Conservation (phyloP, 2,329 filamentous ascomycete genomes). For the Diaporthe sp. region DNA sequence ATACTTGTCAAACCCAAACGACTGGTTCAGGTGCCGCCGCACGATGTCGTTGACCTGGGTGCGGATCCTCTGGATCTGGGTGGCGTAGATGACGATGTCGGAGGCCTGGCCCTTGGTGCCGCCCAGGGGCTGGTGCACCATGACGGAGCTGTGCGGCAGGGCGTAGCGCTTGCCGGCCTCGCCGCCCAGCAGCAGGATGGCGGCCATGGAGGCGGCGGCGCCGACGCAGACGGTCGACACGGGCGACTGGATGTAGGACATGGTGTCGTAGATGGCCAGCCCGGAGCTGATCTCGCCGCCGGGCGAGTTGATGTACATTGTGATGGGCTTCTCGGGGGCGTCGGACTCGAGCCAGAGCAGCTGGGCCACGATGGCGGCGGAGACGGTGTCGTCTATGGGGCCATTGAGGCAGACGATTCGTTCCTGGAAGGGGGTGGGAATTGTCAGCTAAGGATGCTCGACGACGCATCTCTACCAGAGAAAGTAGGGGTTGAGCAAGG, state of each 20-base stretch:
- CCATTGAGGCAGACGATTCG: constrained; percentile 96
- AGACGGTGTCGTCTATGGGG: constrained; percentile 88
- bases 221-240: constrained; percentile 96
- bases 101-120: constrained; percentile 75
- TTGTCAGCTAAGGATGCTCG: constrained; percentile 47
- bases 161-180: constrained; percentile 87
- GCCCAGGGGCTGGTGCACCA: constrained; percentile 96
- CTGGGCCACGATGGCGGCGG: constrained; percentile 95
- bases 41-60: constrained; percentile 93
- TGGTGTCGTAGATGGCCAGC: constrained; percentile 96
- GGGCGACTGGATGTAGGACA: constrained; percentile 94
- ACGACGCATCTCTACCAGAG: constrained; percentile 40
- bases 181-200: constrained; percentile 87
- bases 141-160: constrained; percentile 93
- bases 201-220: constrained; percentile 95
- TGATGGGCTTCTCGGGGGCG: constrained; percentile 93
- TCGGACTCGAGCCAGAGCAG: constrained; percentile 98
- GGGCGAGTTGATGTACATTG: constrained; percentile 97
- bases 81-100: constrained; percentile 97
- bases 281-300: constrained; percentile 92
- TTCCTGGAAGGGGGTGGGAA: constrained; percentile 67
- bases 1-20: constrained; percentile 81
- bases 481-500: neutral
- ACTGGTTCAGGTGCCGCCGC: constrained; percentile 83
- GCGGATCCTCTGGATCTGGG: constrained; percentile 91